Base-by-base conservation (phyloP, 805 yeast genomes). In the Cyberlindnera xishuangbannaensis region DNA sequence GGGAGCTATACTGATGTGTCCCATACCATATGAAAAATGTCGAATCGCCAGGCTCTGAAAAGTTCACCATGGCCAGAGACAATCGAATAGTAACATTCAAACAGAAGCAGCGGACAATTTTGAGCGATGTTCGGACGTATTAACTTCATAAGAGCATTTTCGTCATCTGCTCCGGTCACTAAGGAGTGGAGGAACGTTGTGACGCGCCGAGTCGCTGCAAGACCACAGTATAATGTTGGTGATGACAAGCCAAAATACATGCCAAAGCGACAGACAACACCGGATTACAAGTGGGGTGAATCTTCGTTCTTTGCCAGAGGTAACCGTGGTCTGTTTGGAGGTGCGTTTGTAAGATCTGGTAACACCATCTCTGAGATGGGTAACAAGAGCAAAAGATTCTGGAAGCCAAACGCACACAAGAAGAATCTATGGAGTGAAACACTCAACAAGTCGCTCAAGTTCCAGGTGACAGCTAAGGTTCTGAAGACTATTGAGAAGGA, bases 271-370 rank as follows among this genome's bases (percentile, higher is more conserved):
- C 58, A 55, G 18, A 56, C 64, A 15, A 47, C 64, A 29, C 92
- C 92, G 9, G 77, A 67, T 8, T 83, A 83, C 54, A 79, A 83
- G 33, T 90, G 80, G 59, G 90, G 90, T 18, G 87, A 83, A 39
- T 71, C 96, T 3, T 61, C 65, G 33, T 69, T 76, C 41, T 90
- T 77, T 65, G 87, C 87, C 55, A 82, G 87, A 60, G 78, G 88
- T 47, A 85, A 90, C 56, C 64, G 79, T 32, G 98, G 97, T 5
- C 68, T 92, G 26, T 90, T 73, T 56, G 99, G 97, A 16, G 98
- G 96, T 12, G 74, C 83, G 36, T 81, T 80, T 52, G 73, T 84
- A 31, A 77, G 75, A 44, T 71, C 77, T 43, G 94, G 95, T 47
- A 75, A 85, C 59, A 73, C 75, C 37, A 71, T 88, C 38, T 76